Evolutionary conservation across 75 land plant genomes (phyloP).

Genomic region (Pseudotsuga menziesii): DNA sequence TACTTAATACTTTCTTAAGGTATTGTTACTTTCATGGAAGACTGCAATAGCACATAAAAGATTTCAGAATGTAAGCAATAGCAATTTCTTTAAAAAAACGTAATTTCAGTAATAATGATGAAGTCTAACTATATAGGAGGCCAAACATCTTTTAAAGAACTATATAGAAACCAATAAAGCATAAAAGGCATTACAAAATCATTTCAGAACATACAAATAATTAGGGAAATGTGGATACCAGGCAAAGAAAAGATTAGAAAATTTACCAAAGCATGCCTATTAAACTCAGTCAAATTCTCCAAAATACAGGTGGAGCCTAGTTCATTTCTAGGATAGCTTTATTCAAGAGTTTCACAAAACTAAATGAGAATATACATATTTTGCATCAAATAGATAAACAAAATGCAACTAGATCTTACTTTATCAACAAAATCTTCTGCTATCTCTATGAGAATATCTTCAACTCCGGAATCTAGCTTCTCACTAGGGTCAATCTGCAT

Average conservation of each 20-base stretch:
- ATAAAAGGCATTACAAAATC: background rate
- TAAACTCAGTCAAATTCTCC: background rate
- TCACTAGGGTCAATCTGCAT: slow-evolving; percentile 82
- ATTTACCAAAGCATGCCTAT: background rate
- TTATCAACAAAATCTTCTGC: slow-evolving; percentile 89
- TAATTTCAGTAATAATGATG: background rate
- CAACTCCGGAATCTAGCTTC: slow-evolving; percentile 84
- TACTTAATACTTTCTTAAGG: too few relatives aligned
- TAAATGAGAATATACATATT: background rate
- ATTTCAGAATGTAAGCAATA: background rate
- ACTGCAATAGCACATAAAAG: too few relatives aligned
- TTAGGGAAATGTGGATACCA: background rate
- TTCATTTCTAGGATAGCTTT: background rate
- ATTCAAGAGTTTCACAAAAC: background rate
- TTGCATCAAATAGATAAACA: background rate
- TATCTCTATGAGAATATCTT: slow-evolving; percentile 79
- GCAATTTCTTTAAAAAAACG: background rate
- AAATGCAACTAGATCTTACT: slow-evolving; percentile 28
- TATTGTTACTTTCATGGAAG: too few relatives aligned
- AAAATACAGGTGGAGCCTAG: background rate
- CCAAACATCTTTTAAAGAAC: too few relatives aligned
- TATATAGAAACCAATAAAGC: background rate
- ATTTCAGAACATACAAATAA: background rate
- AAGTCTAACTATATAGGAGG: background rate
- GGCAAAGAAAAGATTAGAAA: background rate